Base-by-base conservation (phyloP, 169 alveolate species). In the Theileria luwenshuni region DNA sequence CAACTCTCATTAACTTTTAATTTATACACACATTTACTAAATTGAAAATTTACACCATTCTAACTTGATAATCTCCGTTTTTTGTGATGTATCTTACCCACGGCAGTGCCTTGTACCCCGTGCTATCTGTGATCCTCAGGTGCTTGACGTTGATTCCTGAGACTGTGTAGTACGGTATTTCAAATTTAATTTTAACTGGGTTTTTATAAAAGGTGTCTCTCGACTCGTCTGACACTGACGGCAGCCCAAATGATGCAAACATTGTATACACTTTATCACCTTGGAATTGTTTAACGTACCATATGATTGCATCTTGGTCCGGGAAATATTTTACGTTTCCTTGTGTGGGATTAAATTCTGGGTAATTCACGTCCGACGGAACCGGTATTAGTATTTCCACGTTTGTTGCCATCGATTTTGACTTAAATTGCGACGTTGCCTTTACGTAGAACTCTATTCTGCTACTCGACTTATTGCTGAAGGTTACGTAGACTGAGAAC, bases 51-150 rank as follows among this genome's bases (percentile, higher is more conserved):
- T 65, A 81, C 21, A 96, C 87, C 97, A 97, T 97, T 75, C 99
- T 95, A 45, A 97, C 95, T 86, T 98, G 99, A 90, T 96, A 98
- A 65, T 97, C 99, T n/a, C 99, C 99, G 77, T 96, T 97, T 71
- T 97, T 96, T 2, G 99, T 97, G 75, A 98, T 97, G 90, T 98
- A 98, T 71, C 99, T 93, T 27, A 98, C 99, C 99, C 99, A 98
- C 8, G 99, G 99, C 25, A 97, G 94, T 25, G 99, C 99, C 84
- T 97, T 96, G 76, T 97, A 98, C 15, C 98, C 99, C 72, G 96
- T 84, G 85, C 96, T 97, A 76, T 98, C 99, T 43, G 95, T 91
- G 64, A 98, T 97, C 81, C 98, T 96, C 49, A 98, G 95, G 88
- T 97, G 98, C 68, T 99, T 92, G 32, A 97, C 99, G 62, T 98